Evolutionary conservation across 805 yeast species (phyloP), one percentile per base, ranked within the genome.

Genomic region (Metschnikowia picachoensis): DNA sequence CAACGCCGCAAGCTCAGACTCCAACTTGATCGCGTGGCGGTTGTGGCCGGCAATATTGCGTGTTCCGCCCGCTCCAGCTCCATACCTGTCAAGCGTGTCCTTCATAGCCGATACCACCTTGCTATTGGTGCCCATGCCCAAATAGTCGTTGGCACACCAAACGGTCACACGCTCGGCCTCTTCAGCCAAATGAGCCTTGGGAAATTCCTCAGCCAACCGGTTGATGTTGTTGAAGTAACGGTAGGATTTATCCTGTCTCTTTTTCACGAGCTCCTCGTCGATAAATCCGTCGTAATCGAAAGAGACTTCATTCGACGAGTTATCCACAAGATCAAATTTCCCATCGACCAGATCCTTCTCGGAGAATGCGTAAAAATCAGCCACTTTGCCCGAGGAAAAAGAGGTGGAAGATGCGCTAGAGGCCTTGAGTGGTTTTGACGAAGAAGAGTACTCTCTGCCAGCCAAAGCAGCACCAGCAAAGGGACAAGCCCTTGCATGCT

Each of bases 1-100:
- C 57, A 94, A 78, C 35, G 89, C 82, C 16, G 99, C 98, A 41
- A 89, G 62, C 59, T 88, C 91, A 17, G 85, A 72, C 68, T 94
- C 99, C 61, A 94, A 78, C 55, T 76, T 77, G 61, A 94, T 81
- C n/a, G 98, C 95, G 59, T 86, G 92, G 48, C 72, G 67, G 67
- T 94, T 94, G 67, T 94, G 99, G 51, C 99, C 99, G 2, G 99
- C 99, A 65, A 94, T 94, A 71, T 94, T 94, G 62, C 99, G 80
- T 40, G 99, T 94, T 57, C 99, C 99, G 62, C 99, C 99, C 8
- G 99, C 96, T 59, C 99, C 99, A 4, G 96, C 86, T 59, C 99
- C 99, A 65, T 94, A 94, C 71, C 79, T 82, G 58, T 85, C 86
- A 66, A 94, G 76, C 14, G 95, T 83, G 40, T 73, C 64, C 57